phyloP scores from a whole-genome alignment of 306 rosid species.

The Castanea mollissima region DNA sequence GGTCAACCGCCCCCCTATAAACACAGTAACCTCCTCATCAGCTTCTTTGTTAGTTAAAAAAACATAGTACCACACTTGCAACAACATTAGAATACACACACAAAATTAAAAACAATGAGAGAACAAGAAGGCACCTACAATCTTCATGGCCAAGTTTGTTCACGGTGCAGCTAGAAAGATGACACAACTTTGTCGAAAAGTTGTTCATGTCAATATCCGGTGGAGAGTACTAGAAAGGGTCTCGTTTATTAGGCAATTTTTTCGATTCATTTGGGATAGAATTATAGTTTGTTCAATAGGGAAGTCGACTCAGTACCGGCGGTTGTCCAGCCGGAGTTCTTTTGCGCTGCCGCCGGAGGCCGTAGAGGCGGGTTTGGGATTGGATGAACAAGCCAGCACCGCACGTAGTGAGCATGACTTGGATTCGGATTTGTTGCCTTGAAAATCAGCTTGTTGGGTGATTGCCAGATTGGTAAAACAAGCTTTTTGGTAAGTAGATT shows the following conservation, averaged over 20 bases:
- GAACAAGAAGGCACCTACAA: slow-evolving; percentile 2
- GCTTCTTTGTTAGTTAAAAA: slow-evolving; percentile 28
- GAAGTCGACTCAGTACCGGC: slow-evolving; percentile 39
- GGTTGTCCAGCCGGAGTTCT: slow-evolving; percentile 31
- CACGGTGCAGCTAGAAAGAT: slow-evolving; percentile 46
- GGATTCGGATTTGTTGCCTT: slow-evolving; percentile 78
- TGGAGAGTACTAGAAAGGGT: slow-evolving; percentile 53
- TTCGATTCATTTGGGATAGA: slow-evolving; percentile 69
- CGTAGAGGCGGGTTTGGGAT: background rate
- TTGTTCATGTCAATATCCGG: slow-evolving; percentile 51
- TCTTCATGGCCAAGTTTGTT: slow-evolving; percentile 36
- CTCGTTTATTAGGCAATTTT: slow-evolving; percentile 62
- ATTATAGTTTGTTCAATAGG: slow-evolving; percentile 66
- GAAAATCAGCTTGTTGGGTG: slow-evolving; percentile 91
- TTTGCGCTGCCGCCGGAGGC: slow-evolving; percentile 8
- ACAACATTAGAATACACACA: background rate
- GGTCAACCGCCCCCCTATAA: slow-evolving; percentile 70
- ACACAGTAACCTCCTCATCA: slow-evolving; percentile 27
- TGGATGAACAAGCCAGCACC: slow-evolving; percentile 19
- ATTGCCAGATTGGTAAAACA: slow-evolving; percentile 91
- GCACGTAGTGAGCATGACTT: slow-evolving; percentile 33
- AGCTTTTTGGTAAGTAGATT: slow-evolving; percentile 64
- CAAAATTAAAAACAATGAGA: slow-evolving; percentile 6
- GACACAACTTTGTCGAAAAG: slow-evolving; percentile 61
- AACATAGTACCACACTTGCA: background rate